Percentiles rank a stretch among this genome's conserved stretches.
Conservation (phyloP, 257 asterid genomes). For the Ophiorrhiza pumila region DNA sequence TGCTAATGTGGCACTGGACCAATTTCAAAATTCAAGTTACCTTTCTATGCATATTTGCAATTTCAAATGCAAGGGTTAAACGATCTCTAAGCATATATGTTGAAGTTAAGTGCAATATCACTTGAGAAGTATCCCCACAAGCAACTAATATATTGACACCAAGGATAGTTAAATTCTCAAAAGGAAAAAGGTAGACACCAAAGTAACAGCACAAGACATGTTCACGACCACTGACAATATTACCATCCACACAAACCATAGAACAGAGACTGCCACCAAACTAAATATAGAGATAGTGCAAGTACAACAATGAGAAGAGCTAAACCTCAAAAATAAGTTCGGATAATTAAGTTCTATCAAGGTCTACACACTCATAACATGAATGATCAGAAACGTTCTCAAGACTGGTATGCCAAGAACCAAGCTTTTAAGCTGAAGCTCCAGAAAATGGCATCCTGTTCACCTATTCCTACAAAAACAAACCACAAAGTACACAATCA, state of each 20-base stretch:
- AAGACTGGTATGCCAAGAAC: slow-evolving; percentile 19
- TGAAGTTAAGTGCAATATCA: not conserved
- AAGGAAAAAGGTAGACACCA: not conserved
- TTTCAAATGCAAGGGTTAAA: not conserved
- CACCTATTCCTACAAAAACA: slow-evolving; percentile 19
- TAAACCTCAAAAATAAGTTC: slow-evolving; percentile 44
- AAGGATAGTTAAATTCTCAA: not conserved
- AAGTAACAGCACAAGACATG: not conserved
- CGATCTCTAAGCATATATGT: not conserved
- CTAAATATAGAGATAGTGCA: slow-evolving; percentile 25
- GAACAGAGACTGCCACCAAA: slow-evolving; percentile 27
- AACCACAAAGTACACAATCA: not conserved
- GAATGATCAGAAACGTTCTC: slow-evolving; percentile 27
- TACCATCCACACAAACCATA: slow-evolving; percentile 21
- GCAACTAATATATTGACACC: not conserved
- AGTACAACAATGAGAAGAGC: slow-evolving; percentile 43
- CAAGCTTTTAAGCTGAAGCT: slow-evolving; percentile 2
- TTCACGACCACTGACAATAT: not conserved
- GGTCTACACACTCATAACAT: slow-evolving; percentile 40
- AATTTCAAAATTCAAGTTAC: not conserved
- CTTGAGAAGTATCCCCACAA: not conserved
- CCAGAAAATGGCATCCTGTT: not conserved
- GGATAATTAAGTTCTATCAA: slow-evolving; percentile 35
- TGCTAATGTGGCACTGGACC: not conserved
- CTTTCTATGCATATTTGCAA: not conserved